These are phyloP conservation scores for Hanseniaspora lachancei DNA, from an alignment of 805 yeast species.

Conservation along the genomic window DNA sequence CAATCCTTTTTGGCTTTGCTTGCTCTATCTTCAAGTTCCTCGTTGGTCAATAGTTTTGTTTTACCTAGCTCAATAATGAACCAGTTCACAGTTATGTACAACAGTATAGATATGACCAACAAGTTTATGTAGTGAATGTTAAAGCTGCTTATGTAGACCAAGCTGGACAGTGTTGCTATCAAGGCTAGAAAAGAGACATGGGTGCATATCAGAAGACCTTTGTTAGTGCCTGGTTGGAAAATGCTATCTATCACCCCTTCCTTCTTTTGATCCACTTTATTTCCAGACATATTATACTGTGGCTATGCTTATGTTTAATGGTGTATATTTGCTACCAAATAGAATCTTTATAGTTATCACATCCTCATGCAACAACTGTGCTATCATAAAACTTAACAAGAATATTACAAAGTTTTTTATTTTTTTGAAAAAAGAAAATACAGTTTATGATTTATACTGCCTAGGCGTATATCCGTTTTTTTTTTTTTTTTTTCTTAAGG, in stretches of 20 bases:
- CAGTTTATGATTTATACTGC: too few species aligned
- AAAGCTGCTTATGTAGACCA: constrained; percentile 43
- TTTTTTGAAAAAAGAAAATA: too few species aligned
- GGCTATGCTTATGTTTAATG: not conserved
- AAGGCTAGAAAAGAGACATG: constrained; percentile 67
- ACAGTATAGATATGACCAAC: constrained; percentile 41
- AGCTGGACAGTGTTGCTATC: constrained; percentile 39
- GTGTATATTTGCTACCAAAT: not conserved
- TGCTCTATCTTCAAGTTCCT: constrained; percentile 26
- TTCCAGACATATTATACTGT: not conserved
- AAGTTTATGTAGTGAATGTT: constrained; percentile 52
- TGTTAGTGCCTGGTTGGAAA: constrained; percentile 85
- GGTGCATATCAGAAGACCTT: constrained; percentile 78
- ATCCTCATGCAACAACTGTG: too few species aligned
- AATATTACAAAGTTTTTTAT: too few species aligned
- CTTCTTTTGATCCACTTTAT: not conserved
- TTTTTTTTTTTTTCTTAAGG: too few species aligned
- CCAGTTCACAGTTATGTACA: constrained; percentile 83
- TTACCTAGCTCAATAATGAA: constrained; percentile 57
- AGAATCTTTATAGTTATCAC: too few species aligned
- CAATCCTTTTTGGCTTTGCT: constrained; percentile 18
- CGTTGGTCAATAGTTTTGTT: constrained; percentile 25
- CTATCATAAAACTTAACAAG: too few species aligned
- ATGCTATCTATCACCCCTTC: constrained; percentile 66
- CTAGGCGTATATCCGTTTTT: too few species aligned